These are phyloP conservation scores for Macrolepiota fuliginosa DNA, from an alignment of 768 basidiomycete species.

Conservation along the genomic window DNA sequence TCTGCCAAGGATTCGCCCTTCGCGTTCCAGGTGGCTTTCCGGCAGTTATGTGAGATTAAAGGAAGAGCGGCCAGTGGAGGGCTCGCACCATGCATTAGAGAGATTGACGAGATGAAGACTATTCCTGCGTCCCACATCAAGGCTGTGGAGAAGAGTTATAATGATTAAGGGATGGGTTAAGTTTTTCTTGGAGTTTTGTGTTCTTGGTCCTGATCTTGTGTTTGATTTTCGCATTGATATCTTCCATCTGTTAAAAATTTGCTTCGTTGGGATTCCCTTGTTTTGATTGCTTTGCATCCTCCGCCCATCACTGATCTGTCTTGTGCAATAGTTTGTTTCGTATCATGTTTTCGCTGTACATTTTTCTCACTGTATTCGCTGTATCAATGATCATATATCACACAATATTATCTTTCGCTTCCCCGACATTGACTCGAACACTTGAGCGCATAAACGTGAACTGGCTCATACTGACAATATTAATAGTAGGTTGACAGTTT, in stretches of 20 bases:
- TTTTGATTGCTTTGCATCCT: neutral
- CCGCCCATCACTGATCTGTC: neutral
- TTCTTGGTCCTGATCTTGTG: neutral
- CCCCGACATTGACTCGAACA: neutral
- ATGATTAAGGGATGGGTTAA: neutral
- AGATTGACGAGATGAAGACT: conserved; percentile 14
- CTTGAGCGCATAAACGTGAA: neutral
- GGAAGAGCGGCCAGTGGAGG: neutral
- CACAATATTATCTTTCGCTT: neutral
- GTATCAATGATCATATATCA: neutral
- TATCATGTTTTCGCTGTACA: neutral
- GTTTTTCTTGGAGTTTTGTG: neutral
- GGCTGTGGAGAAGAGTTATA: conserved; percentile 8
- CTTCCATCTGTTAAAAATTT: neutral
- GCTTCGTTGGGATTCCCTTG: neutral
- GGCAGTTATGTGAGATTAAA: conserved; percentile 11
- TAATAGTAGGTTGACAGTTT: neutral
- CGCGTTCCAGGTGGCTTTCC: conserved; percentile 3
- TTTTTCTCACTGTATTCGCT: neutral
- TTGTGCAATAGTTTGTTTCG: neutral
- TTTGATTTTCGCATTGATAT: neutral
- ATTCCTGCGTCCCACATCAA: neutral
- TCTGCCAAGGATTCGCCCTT: neutral
- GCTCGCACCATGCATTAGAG: conserved; percentile 5
- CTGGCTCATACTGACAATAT: neutral